A percentile compares a stretch with the other conserved stretches of the same genome.
phyloP scores from a whole-genome alignment of 305 asterid species.

The Fraxinus greggii region DNA sequence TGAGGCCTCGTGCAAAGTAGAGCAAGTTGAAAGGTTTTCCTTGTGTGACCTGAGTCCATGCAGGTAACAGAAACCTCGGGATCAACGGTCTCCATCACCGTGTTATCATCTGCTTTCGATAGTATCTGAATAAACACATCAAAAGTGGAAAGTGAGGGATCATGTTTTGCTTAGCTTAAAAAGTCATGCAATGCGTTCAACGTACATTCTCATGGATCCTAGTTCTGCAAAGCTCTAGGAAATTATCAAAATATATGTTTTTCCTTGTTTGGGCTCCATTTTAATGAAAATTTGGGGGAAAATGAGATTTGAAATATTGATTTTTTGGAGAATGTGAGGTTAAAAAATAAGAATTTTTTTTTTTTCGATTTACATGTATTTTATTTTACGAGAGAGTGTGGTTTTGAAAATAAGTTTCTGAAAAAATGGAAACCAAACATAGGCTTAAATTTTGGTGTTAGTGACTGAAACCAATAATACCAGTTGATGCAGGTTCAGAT shows the following conservation, averaged over 20 bases:
- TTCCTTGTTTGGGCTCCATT: neutral
- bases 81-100: conserved; percentile 91
- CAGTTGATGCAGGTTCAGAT: conserved; percentile 87
- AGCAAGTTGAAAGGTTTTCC: conserved; percentile 84
- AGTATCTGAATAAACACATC: conserved; percentile 49
- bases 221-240: neutral
- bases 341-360: too few species aligned
- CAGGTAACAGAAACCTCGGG: conserved; percentile 88
- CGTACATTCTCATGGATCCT: neutral
- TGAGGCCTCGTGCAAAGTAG: conserved; percentile 74
- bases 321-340: neutral
- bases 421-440: neutral
- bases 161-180: neutral
- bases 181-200: too few species aligned
- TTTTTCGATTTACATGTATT: too few species aligned
- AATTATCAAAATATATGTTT: neutral
- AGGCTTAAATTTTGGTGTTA: neutral
- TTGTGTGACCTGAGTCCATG: conserved; percentile 59
- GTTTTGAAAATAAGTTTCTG: too few species aligned
- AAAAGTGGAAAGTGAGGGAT: neutral
- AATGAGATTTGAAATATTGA: neutral
- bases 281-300: neutral
- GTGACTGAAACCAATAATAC: conserved; percentile 28
- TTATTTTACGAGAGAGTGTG: too few species aligned
- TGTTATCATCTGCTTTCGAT: conserved; percentile 76